Evolutionary conservation across 805 yeast genomes (phyloP), one percentile per base, ranked within the genome.

Genomic region (Saccharomycopsis fodiens): DNA sequence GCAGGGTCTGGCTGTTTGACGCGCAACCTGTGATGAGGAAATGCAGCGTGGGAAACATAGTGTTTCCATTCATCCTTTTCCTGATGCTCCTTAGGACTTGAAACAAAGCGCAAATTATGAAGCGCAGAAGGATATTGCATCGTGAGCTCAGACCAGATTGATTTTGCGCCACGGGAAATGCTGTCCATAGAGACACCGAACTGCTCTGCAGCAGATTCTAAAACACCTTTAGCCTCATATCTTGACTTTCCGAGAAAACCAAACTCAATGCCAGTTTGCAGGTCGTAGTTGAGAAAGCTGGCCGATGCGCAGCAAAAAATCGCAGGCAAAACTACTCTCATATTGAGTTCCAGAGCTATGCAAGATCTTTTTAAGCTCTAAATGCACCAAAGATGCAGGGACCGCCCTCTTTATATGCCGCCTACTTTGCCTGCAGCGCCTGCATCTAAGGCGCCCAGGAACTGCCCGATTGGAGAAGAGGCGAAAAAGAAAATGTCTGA

Each of bases 91-190:
- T 22, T 40, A 25, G 43, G 43, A 34, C 63, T 60, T 6, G 81
- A 66, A 51, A 61, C 64, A 51, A 78, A 67, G 50, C 68, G 69
- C 67, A 83, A 62, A 37, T 68, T 64, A 19, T 68, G 55, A 16
- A 78, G 61, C 21, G 77, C 67, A n/a, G 70, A 65, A 19, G 89
- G 89, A 63, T 73, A 82, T 42, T 66, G 62, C 55, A 69, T 46
- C 31, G 81, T 65, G 78, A 82, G 73, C 34, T 82, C 87, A 22
- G 73, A 57, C 89, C 89, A 82, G 27, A 73, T 57, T 21, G 59
- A 50, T 57, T 74, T 71, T 41, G 80, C 61, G 10, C 72, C 78
- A 3, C 64, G 58, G 15, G 82, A 67, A 38, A 80, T 54, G 13
- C 67, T 53, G 23, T 72, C 76, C 25, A 72, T 46, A 3, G 81